Percentiles rank a stretch among this genome's conserved stretches.
phyloP scores from a whole-genome alignment of 768 basidiomycete genomes.

The Gymnopilus dilepis region DNA sequence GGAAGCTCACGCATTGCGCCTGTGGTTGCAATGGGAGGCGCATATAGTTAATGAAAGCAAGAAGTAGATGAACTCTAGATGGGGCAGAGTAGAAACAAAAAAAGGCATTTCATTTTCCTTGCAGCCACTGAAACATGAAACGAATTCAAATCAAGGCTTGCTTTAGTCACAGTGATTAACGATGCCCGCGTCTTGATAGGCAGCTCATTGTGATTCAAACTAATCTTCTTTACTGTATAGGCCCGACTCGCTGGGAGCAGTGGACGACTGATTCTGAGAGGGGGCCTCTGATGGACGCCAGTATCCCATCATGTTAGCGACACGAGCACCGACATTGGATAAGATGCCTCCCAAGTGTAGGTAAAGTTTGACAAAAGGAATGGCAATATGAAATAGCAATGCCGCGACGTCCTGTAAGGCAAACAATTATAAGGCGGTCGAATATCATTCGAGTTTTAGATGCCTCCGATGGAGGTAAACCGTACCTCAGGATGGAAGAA shows the following conservation, averaged over 20 bases:
- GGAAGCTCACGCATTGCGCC: too few species aligned
- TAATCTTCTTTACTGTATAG: background rate
- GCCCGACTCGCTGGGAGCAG: background rate
- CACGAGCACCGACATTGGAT: background rate
- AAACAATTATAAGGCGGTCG: background rate
- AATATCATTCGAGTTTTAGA: background rate
- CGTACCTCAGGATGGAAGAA: background rate
- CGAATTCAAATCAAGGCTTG: background rate
- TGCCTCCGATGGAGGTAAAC: background rate
- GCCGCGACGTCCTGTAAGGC: background rate
- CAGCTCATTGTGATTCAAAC: background rate
- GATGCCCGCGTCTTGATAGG: background rate
- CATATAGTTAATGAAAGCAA: too few species aligned
- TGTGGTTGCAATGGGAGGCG: too few species aligned
- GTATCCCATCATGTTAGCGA: background rate
- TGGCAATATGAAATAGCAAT: background rate
- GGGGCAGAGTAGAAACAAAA: too few species aligned
- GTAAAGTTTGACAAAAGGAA: background rate
- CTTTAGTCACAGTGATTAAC: background rate
- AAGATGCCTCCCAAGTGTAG: background rate
- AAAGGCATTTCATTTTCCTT: too few species aligned
- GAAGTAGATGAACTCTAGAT: too few species aligned
- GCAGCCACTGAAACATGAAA: too few species aligned
- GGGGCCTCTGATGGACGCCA: background rate
- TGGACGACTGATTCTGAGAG: background rate